A percentile compares a stretch with the other conserved stretches of the same genome.
Evolutionary conservation across 805 yeast species (phyloP).

Genomic region (Wickerhamiella shivajii): DNA sequence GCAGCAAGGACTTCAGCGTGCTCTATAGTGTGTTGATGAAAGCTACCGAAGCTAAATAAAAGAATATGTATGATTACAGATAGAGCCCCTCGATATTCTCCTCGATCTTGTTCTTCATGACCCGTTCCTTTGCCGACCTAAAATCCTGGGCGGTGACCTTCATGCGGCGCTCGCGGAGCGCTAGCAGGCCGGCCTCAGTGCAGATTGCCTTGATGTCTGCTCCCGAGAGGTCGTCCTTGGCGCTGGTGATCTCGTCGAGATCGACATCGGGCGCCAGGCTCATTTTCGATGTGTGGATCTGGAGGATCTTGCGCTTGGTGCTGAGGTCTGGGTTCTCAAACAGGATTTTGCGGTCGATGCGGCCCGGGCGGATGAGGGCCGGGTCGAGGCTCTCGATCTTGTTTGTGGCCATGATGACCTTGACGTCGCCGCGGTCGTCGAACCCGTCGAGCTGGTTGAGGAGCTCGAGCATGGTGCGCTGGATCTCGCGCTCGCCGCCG

Average conservation of each 20-base stretch:
- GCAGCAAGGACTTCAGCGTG: constrained; percentile 10
- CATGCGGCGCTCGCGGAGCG: constrained; percentile 93
- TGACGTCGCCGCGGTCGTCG: constrained; percentile 93
- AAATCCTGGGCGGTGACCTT: constrained; percentile 91
- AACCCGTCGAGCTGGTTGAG: constrained; percentile 93
- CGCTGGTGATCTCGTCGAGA: constrained; percentile 71
- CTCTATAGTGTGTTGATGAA: constrained; percentile 16
- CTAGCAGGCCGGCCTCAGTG: constrained; percentile 92
- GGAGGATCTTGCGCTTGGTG: constrained; percentile 82
- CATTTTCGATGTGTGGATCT: constrained; percentile 90
- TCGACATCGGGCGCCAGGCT: constrained; percentile 76
- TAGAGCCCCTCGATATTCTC: constrained; percentile 91
- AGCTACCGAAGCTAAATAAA: too few relatives aligned
- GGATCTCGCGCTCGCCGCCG: constrained; percentile 95
- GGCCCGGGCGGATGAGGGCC: constrained; percentile 90
- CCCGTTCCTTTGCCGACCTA: constrained; percentile 85
- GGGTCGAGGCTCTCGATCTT: constrained; percentile 90
- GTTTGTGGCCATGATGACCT: constrained; percentile 96
- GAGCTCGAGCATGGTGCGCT: constrained; percentile 93
- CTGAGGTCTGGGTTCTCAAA: constrained; percentile 92
- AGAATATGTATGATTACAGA: constrained; percentile 29
- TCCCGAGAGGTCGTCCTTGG: constrained; percentile 90
- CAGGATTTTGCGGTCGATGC: constrained; percentile 89
- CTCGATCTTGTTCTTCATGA: constrained; percentile 89
- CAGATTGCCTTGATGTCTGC: constrained; percentile 97